Evolutionary conservation across 2,329 filamentous ascomycete genomes (phyloP).

Genomic region (Aspergillus versicolor): DNA sequence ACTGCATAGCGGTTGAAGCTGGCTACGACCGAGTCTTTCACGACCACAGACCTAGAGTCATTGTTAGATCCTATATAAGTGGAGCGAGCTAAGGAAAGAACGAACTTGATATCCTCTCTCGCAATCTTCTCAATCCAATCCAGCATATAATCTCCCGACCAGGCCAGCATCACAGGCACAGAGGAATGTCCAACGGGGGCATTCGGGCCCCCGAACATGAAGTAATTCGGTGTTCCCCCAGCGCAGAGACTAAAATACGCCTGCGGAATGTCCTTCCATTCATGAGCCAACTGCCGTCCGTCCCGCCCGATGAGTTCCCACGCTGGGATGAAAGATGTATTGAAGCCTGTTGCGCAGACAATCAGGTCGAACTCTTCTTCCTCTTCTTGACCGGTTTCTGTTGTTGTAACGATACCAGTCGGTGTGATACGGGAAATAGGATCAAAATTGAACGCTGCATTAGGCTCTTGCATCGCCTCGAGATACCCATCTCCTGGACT

Average conservation of each 20-base stretch:
- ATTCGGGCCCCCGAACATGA: slow-evolving; percentile 28
- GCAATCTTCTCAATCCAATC: slow-evolving; percentile 29
- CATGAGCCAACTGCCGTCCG: slow-evolving; percentile 18
- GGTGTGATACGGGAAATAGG: slow-evolving; percentile 24
- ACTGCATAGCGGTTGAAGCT: slow-evolving; percentile 24
- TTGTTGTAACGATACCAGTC: slow-evolving; percentile 20
- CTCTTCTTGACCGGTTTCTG: slow-evolving; percentile 2
- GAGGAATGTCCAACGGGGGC: slow-evolving; percentile 23
- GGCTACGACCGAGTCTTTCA: slow-evolving; percentile 18
- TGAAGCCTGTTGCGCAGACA: slow-evolving; percentile 44
- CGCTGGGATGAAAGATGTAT: slow-evolving; percentile 37
- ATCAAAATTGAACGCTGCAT: slow-evolving; percentile 21
- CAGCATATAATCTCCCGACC: slow-evolving; percentile 25
- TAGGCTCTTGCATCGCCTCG: slow-evolving; percentile 24
- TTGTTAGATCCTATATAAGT: no score
- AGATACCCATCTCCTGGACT: slow-evolving; percentile 30
- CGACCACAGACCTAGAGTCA: slow-evolving; percentile 11
- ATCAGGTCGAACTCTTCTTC: slow-evolving; percentile 28
- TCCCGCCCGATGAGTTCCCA: slow-evolving; percentile 35
- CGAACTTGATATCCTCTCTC: slow-evolving; percentile 17
- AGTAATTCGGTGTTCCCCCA: slow-evolving; percentile 28
- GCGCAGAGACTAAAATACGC: slow-evolving; percentile 26
- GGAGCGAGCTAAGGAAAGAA: background rate
- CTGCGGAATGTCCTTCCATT: slow-evolving; percentile 23
- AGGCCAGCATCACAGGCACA: slow-evolving; percentile 16